These are phyloP conservation scores for Podospora didyma DNA, from an alignment of 495 filamentous ascomycete species.

Conservation along the genomic window DNA sequence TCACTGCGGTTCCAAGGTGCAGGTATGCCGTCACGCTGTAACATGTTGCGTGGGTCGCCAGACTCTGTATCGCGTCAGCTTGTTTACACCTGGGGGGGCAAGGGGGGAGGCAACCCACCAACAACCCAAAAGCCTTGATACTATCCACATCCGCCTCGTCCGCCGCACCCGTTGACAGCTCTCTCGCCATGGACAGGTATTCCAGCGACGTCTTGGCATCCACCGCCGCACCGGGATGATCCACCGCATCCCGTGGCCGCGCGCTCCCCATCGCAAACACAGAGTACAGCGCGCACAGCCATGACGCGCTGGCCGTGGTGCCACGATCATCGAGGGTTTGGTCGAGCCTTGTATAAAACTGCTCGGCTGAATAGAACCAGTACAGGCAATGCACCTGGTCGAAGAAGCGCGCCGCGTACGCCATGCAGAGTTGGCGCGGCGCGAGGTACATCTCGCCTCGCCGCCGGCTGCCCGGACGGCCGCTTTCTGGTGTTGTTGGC, in stretches of 20 bases:
- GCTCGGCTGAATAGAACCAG: conserved; percentile 25
- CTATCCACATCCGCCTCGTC: conserved; percentile 7
- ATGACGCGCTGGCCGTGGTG: background rate
- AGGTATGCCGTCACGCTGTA: conserved; percentile 4
- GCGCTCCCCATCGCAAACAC: conserved; percentile 6
- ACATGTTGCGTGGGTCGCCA: conserved; percentile 4
- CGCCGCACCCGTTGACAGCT: background rate
- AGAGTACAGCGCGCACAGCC: conserved; percentile 16
- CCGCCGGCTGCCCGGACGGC: conserved; percentile 35
- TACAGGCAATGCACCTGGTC: conserved; percentile 12
- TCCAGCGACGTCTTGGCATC: conserved; percentile 3
- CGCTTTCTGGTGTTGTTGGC: conserved; percentile 22
- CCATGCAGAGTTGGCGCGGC: background rate
- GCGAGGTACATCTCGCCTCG: conserved; percentile 16
- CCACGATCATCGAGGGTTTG: conserved; percentile 13
- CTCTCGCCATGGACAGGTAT: conserved; percentile 3
- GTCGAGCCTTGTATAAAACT: conserved; percentile 39
- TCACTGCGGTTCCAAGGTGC: background rate
- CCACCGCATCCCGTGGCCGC: background rate
- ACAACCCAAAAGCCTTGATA: conserved; percentile 6
- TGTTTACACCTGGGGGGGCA: background rate
- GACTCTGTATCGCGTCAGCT: background rate
- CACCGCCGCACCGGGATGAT: too few relatives aligned
- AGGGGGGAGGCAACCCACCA: background rate
- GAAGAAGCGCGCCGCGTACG: conserved; percentile 36